A percentile compares a stretch with the other conserved stretches of the same genome.
Conservation (phyloP, 805 yeast genomes). For the Nakazawaea molendinolei region DNA sequence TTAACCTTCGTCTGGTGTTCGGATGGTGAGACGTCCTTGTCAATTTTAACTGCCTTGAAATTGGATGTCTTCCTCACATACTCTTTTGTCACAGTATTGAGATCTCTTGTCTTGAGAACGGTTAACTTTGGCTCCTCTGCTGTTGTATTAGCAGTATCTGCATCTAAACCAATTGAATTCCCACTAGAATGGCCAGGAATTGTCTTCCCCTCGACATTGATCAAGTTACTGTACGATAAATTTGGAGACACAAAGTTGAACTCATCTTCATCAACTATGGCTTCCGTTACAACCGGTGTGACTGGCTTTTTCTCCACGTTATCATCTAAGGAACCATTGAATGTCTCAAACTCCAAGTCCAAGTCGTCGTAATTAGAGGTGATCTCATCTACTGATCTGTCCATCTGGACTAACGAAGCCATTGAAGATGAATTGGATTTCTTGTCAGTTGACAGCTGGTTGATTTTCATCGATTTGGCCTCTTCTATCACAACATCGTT, state of each 20-base stretch:
- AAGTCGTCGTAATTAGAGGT: conserved; percentile 19
- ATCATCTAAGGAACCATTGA: conserved; percentile 24
- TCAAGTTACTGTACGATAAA: conserved; percentile 2
- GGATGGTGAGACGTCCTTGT: not conserved
- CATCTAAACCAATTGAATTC: no score
- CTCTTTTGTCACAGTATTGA: conserved; percentile 1
- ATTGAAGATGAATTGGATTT: conserved; percentile 2
- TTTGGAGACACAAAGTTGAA: conserved; percentile 6
- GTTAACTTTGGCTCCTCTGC: conserved; percentile 1
- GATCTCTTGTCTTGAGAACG: conserved; percentile 9
- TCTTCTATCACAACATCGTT: conserved; percentile 6
- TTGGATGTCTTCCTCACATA: conserved; percentile 7
- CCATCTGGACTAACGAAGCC: conserved; percentile 4
- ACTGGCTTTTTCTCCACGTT: conserved; percentile 17
- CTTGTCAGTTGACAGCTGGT: conserved; percentile 1
- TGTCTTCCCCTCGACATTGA: not conserved
- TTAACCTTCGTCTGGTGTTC: conserved; percentile 7
- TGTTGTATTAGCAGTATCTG: not conserved
- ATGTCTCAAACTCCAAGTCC: conserved; percentile 25
- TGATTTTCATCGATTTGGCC: conserved; percentile 4
- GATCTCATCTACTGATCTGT: conserved; percentile 11
- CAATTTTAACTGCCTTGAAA: conserved; percentile 9
- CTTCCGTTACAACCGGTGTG: not conserved
- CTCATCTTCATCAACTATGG: conserved; percentile 2
- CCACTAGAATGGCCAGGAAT: no score